Evolutionary conservation across 2,329 filamentous ascomycete species (phyloP).

Genomic region (Fusarium piperis): DNA sequence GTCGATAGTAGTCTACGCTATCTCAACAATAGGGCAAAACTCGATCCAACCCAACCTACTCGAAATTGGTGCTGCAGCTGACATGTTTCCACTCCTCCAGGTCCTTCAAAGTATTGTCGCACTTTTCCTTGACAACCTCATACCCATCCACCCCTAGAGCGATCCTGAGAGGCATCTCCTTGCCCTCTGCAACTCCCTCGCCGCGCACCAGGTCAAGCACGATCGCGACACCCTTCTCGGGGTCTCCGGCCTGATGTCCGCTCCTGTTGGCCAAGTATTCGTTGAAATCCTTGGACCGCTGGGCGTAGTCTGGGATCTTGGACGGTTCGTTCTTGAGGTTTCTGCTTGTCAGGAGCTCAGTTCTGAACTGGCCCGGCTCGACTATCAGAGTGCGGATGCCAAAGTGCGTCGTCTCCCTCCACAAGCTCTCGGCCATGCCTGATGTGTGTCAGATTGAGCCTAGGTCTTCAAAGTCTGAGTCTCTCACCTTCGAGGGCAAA

Average conservation of each 20-base stretch:
- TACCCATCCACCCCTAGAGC: slow-evolving; percentile 46
- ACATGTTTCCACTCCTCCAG: slow-evolving; percentile 40
- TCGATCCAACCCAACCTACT: neutral
- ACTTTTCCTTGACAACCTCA: slow-evolving; percentile 33
- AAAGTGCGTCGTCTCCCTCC: slow-evolving; percentile 2
- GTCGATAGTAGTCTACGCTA: too few species aligned
- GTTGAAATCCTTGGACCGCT: neutral
- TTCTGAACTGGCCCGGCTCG: slow-evolving; percentile 15
- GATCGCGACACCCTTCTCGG: neutral
- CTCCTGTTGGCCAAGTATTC: neutral
- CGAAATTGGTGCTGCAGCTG: slow-evolving; percentile 34
- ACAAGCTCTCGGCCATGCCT: slow-evolving; percentile 18
- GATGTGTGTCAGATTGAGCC: neutral
- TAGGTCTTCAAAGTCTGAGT: too few species aligned
- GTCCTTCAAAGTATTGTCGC: slow-evolving; percentile 32
- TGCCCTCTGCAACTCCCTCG: neutral
- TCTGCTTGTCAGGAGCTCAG: neutral
- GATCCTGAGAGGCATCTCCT: slow-evolving; percentile 31
- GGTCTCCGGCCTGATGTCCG: slow-evolving; percentile 1
- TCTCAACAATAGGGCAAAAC: neutral
- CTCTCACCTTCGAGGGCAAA: slow-evolving; percentile 19
- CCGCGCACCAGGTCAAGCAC: slow-evolving; percentile 8
- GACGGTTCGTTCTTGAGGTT: slow-evolving; percentile 4
- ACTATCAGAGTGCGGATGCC: slow-evolving; percentile 8
- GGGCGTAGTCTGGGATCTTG: slow-evolving; percentile 2